These are phyloP conservation scores for Leishmania lainsoni DNA, from an alignment of 208 protist species.

Conservation along the genomic window DNA sequence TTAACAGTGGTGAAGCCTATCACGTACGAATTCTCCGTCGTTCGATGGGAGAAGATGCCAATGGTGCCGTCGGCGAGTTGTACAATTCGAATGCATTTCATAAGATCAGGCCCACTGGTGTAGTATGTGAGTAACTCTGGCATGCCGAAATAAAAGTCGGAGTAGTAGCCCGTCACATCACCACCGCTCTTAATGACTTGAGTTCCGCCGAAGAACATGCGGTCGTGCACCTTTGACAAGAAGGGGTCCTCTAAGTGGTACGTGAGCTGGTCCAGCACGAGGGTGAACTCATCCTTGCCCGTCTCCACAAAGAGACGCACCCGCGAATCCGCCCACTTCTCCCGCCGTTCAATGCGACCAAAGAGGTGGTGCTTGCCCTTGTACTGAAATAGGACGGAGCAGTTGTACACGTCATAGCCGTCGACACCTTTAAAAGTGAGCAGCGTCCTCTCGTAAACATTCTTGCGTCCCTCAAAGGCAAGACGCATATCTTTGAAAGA, in stretches of 20 bases:
- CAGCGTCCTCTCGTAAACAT: slow-evolving; percentile 40
- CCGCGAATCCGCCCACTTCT: slow-evolving; percentile 40
- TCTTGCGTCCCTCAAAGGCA: slow-evolving; percentile 23
- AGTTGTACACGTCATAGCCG: slow-evolving; percentile 52
- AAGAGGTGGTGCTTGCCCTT: slow-evolving; percentile 44
- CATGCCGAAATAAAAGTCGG: slow-evolving; percentile 43
- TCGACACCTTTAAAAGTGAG: slow-evolving; percentile 50
- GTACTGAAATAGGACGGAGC: slow-evolving; percentile 40
- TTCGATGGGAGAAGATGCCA: slow-evolving; percentile 46
- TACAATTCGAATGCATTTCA: slow-evolving; percentile 45
- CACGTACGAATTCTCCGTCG: slow-evolving; percentile 20
- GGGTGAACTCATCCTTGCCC: slow-evolving; percentile 45
- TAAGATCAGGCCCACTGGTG: slow-evolving; percentile 38
- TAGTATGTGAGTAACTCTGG: slow-evolving; percentile 30
- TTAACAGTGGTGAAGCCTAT: slow-evolving; percentile 47
- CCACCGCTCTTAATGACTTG: slow-evolving; percentile 35
- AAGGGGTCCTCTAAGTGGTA: slow-evolving; percentile 52
- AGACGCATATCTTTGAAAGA: slow-evolving; percentile 19
- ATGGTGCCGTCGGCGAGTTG: slow-evolving; percentile 32
- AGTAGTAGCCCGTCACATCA: slow-evolving; percentile 43
- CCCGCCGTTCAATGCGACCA: slow-evolving; percentile 39
- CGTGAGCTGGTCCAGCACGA: slow-evolving; percentile 27
- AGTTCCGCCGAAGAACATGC: slow-evolving; percentile 41
- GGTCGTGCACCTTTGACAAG: slow-evolving; percentile 31
- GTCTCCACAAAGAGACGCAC: slow-evolving; percentile 52